phyloP scores from a whole-genome alignment of 345 rosid genomes.

The thale cress (Arabidopsis thaliana) region TAIR10.1 NC_003075.7:13948001-13948500 shows the following conservation, averaged over 20 bases:
- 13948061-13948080: constrained; percentile 12
- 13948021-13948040: constrained; percentile 98
- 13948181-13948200: constrained; percentile 69
- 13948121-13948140: constrained; percentile 95
- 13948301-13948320: constrained; percentile 93
- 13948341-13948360: constrained; percentile 8
- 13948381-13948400: constrained; percentile 91
- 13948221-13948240: constrained; percentile 92
- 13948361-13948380: not conserved
- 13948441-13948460: constrained; percentile 32
- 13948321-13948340: constrained; percentile 1
- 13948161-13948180: constrained; percentile 83
- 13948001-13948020: constrained; percentile 91
- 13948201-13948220: constrained; percentile 68
- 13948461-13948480: constrained; percentile 10
- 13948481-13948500: constrained; percentile 28
- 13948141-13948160: constrained; percentile 84
- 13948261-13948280: constrained; percentile 87
- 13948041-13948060: constrained; percentile 34
- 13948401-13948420: constrained; percentile 92
- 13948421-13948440: constrained; percentile 53
- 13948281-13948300: constrained; percentile 96
- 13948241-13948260: constrained; percentile 79
- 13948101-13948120: constrained; percentile 36
- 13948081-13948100: constrained; percentile 6